Evolutionary conservation across 495 filamentous ascomycete genomes (phyloP).

Genomic region (Apodospora peruviana): DNA sequence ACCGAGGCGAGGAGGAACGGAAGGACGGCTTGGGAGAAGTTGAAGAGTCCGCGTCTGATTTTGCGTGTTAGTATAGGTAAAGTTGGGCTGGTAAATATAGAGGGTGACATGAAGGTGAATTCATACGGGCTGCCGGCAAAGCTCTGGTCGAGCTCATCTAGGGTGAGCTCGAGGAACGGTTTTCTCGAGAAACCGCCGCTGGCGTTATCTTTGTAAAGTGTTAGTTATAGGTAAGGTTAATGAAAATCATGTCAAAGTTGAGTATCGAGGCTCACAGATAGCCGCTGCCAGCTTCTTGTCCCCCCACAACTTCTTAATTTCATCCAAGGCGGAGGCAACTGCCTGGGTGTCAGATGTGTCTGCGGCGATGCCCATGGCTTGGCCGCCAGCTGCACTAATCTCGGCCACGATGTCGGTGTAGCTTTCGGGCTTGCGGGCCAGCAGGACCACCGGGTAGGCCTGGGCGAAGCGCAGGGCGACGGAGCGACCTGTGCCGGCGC

Average conservation of each 20-base stretch:
- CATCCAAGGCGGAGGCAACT: conserved; percentile 59
- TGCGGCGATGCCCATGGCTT: conserved; percentile 70
- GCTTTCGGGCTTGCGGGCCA: conserved; percentile 64
- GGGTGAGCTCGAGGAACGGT: conserved; percentile 71
- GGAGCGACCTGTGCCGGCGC: conserved; percentile 56
- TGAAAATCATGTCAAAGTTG: too few relatives aligned
- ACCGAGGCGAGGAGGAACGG: conserved; percentile 62
- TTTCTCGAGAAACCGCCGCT: conserved; percentile 63
- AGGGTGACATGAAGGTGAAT: neutral
- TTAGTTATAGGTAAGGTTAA: neutral
- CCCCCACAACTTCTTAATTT: conserved; percentile 55
- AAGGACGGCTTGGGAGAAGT: conserved; percentile 68
- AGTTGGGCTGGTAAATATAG: neutral
- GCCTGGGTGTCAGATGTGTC: conserved; percentile 62
- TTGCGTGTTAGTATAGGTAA: neutral
- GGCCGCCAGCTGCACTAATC: conserved; percentile 63
- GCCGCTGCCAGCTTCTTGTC: conserved; percentile 63
- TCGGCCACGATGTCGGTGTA: conserved; percentile 65
- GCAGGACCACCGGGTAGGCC: conserved; percentile 68
- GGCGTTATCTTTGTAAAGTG: conserved; percentile 48
- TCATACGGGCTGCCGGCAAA: conserved; percentile 59
- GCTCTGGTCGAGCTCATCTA: conserved; percentile 56
- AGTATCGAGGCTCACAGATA: conserved; percentile 44
- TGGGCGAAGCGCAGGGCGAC: conserved; percentile 65
- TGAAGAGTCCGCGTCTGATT: conserved; percentile 63